These are phyloP conservation scores for Candida awuae DNA, from an alignment of 805 yeast genomes.

Conservation along the genomic window DNA sequence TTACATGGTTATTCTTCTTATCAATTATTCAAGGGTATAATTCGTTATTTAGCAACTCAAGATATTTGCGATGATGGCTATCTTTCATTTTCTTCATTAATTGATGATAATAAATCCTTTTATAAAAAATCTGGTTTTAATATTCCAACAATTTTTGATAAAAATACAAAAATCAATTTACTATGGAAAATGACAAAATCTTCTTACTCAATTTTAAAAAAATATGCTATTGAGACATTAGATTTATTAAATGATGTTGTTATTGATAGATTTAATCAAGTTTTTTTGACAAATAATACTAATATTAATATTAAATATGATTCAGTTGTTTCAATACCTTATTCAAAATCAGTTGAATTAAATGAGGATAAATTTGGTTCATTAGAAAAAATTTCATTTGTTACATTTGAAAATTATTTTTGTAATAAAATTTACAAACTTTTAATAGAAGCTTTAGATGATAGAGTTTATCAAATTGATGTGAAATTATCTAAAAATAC, in stretches of 20 bases:
- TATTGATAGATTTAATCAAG: slow-evolving; percentile 71
- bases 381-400: slow-evolving; percentile 60
- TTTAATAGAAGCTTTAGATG: slow-evolving; percentile 50
- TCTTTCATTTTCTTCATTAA: slow-evolving; percentile 53
- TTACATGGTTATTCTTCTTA: slow-evolving; percentile 86
- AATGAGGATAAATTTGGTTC: slow-evolving; percentile 48
- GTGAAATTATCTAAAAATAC: slow-evolving; percentile 20
- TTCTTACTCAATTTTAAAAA: slow-evolving; percentile 53
- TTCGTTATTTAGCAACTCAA: slow-evolving; percentile 73
- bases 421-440: slow-evolving; percentile 53
- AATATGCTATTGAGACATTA: slow-evolving; percentile 63
- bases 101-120: slow-evolving; percentile 38
- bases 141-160: slow-evolving; percentile 71
- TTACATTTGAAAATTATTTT: slow-evolving; percentile 60
- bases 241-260: slow-evolving; percentile 67
- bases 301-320: slow-evolving; percentile 58
- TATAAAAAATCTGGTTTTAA: slow-evolving; percentile 54
- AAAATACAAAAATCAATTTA: slow-evolving; percentile 66
- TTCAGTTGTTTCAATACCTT: slow-evolving; percentile 45
- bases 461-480: slow-evolving; percentile 34
- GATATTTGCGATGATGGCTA: slow-evolving; percentile 60
- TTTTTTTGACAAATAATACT: slow-evolving; percentile 58
- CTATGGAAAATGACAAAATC: slow-evolving; percentile 72
- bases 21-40: slow-evolving; percentile 84
- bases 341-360: slow-evolving; percentile 33